Conservation (phyloP, 2,329 filamentous ascomycete species). For the Alternaria brassicicola region DNA sequence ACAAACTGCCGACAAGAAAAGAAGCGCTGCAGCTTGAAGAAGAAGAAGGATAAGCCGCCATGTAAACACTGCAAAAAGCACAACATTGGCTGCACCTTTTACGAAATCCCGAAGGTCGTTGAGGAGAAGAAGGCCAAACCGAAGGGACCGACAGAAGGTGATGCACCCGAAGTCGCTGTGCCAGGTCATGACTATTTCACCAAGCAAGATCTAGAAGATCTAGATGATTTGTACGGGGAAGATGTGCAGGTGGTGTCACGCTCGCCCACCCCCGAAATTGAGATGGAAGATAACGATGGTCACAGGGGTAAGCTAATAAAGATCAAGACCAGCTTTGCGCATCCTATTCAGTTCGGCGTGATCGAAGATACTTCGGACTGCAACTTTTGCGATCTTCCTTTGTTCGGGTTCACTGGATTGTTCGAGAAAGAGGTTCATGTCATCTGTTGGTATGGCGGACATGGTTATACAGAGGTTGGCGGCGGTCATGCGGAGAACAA, state of each 20-base stretch:
- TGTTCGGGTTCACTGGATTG: constrained; percentile 51
- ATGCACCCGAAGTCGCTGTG: constrained; percentile 8
- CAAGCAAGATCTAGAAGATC: constrained; percentile 25
- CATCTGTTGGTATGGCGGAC: constrained; percentile 42
- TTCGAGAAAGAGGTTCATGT: constrained; percentile 45
- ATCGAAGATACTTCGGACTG: constrained; percentile 32
- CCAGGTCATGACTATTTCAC: constrained; percentile 15
- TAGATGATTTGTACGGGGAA: constrained; percentile 17
- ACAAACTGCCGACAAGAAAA: constrained; percentile 37
- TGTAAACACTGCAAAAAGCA: constrained; percentile 42
- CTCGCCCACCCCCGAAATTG: constrained; percentile 29
- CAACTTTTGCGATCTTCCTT: constrained; percentile 51
- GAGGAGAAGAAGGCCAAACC: constrained; percentile 13
- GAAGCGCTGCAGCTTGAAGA: constrained; percentile 42
- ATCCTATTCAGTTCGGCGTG: constrained; percentile 49
- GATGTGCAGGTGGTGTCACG: constrained; percentile 11
- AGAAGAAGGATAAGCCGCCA: constrained; percentile 35
- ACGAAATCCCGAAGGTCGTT: constrained; percentile 19
- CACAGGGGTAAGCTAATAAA: constrained; percentile 33
- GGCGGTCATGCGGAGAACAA: constrained; percentile 46
- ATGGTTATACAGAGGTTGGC: constrained; percentile 48
- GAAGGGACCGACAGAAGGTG: neutral
- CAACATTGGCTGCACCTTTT: constrained; percentile 40
- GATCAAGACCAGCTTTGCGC: constrained; percentile 50
- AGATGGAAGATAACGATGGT: constrained; percentile 37